These are phyloP conservation scores for Rhododendron kiyosumense DNA, from an alignment of 148 eudicot species.

Conservation along the genomic window DNA sequence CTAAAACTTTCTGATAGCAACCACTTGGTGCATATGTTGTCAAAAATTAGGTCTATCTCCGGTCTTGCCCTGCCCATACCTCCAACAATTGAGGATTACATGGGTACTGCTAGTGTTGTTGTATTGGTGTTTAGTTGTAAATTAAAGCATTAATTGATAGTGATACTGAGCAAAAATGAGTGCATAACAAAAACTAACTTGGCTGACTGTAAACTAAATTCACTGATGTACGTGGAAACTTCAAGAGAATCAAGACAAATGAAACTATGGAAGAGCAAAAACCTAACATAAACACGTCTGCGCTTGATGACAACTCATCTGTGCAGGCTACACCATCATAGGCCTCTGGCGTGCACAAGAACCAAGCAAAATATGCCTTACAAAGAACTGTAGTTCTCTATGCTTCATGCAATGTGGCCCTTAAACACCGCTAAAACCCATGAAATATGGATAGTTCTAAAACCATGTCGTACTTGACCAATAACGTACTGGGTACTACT, in stretches of 20 bases:
- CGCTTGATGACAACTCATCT: background rate
- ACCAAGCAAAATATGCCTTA: background rate
- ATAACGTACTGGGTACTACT: background rate
- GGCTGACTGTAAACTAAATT: background rate
- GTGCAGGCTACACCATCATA: background rate
- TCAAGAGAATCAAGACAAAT: background rate
- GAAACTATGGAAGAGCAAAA: background rate
- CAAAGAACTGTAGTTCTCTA: background rate
- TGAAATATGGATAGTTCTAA: background rate
- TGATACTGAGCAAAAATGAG: background rate
- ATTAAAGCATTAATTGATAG: background rate
- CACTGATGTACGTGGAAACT: background rate
- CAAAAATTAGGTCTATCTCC: background rate
- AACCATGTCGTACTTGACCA: background rate
- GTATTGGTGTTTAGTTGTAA: background rate
- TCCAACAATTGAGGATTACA: background rate
- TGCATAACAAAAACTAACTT: background rate
- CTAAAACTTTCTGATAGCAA: background rate
- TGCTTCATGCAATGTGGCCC: background rate
- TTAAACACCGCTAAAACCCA: background rate
- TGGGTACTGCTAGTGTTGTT: background rate
- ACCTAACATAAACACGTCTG: background rate
- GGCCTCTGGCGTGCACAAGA: background rate
- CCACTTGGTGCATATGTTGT: background rate
- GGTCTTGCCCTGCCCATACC: background rate